Percentiles rank a stretch among this genome's conserved stretches.
Evolutionary conservation across 2,329 filamentous ascomycete genomes (phyloP).

Genomic region (Anthostomella pinea): DNA sequence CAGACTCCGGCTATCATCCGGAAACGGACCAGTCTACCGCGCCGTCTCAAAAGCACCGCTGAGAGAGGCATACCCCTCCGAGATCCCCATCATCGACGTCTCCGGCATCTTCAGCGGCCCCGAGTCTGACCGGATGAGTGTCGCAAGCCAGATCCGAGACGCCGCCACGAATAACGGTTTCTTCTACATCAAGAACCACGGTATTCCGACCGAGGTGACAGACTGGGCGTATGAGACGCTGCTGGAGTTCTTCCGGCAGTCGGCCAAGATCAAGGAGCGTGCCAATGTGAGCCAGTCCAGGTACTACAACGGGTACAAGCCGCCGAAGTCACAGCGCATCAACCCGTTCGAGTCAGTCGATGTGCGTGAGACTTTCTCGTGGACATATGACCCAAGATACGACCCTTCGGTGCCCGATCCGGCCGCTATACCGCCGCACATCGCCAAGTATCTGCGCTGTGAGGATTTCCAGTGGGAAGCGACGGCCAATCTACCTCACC

Average conservation of each 20-base stretch:
- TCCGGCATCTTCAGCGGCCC: conserved; percentile 36
- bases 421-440: conserved; percentile 22
- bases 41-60: conserved; percentile 21
- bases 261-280: conserved; percentile 19
- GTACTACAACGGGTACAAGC: conserved; percentile 39
- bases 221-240: conserved; percentile 23
- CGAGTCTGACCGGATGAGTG: conserved; percentile 33
- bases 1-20: conserved; percentile 23
- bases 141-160: conserved; percentile 39
- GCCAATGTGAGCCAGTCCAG: conserved; percentile 36
- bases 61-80: conserved; percentile 22
- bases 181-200: conserved; percentile 40
- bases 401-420: conserved; percentile 29
- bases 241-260: conserved; percentile 26
- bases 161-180: conserved; percentile 42
- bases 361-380: conserved; percentile 34
- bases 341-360: conserved; percentile 27
- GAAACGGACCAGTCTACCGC: conserved; percentile 23
- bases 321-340: conserved; percentile 28
- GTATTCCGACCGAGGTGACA: conserved; percentile 28
- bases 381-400: conserved; percentile 31
- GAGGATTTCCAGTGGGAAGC: conserved; percentile 27
- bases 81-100: conserved; percentile 44
- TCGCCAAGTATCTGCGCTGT: conserved; percentile 15
- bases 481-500: conserved; percentile 30